Conservation (phyloP, 768 basidiomycete species). For the Leccinum broughii region DNA sequence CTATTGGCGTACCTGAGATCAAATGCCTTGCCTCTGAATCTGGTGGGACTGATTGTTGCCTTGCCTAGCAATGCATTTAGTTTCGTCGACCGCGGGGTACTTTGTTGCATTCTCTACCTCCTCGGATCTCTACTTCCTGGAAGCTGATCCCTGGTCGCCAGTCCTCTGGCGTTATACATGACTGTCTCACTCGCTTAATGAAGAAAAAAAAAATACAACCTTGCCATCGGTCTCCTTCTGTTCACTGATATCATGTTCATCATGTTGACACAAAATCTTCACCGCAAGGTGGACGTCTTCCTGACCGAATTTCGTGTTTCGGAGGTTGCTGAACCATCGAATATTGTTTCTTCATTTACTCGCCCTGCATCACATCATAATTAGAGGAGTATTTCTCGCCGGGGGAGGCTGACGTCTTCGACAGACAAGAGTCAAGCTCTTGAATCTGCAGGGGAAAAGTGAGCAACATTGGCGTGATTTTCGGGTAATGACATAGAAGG, state of each 20-base stretch:
- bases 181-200: conserved; percentile 14
- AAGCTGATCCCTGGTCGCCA: neutral
- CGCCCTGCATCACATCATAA: conserved; percentile 4
- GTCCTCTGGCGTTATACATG: neutral
- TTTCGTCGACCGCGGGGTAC: no score
- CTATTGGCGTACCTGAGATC: neutral
- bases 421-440: neutral
- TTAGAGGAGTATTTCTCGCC: neutral
- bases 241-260: conserved; percentile 13
- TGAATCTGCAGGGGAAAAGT: conserved; percentile 17
- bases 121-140: no score
- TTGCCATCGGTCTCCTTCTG: conserved; percentile 14
- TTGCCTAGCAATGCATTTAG: no score
- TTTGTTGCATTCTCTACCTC: no score
- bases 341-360: conserved; percentile 6
- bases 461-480: neutral
- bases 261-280: conserved; percentile 8
- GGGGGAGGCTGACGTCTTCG: neutral
- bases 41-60: no score
- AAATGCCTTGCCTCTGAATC: neutral
- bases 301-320: conserved; percentile 21
- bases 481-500: conserved; percentile 2
- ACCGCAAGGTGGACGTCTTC: conserved; percentile 15
- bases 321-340: conserved; percentile 6
- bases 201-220: conserved; percentile 10